These are phyloP conservation scores for Penicillium sclerotiorum DNA, from an alignment of 2,329 filamentous ascomycete species.

Conservation along the genomic window DNA sequence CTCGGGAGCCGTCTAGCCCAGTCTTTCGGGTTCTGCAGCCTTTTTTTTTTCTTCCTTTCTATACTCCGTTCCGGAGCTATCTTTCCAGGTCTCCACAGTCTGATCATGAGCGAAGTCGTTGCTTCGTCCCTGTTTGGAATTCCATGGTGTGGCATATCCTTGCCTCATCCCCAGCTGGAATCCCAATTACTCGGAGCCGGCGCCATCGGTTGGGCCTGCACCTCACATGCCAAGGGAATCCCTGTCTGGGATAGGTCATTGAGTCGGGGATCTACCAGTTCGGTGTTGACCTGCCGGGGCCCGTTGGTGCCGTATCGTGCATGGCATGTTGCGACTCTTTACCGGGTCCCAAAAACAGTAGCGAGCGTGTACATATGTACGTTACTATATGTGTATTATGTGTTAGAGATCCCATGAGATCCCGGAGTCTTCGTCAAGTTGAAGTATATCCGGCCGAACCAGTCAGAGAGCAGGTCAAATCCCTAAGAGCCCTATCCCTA, in stretches of 20 bases:
- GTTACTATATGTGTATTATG: no score
- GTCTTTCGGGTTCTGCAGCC: slow-evolving; percentile 1
- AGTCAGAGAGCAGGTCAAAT: no score
- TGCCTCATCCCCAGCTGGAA: slow-evolving; percentile 14
- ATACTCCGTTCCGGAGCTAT: no score
- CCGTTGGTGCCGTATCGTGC: slow-evolving; percentile 24
- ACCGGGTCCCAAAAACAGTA: no score
- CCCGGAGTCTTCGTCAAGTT: no score
- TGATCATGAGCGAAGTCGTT: no score
- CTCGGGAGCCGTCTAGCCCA: background rate
- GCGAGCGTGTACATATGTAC: no score
- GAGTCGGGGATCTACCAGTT: slow-evolving; percentile 19
- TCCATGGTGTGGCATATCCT: background rate
- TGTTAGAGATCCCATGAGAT: no score
- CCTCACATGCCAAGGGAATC: slow-evolving; percentile 26
- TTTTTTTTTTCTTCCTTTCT: background rate
- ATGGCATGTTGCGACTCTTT: no score
- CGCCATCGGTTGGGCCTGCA: slow-evolving; percentile 23
- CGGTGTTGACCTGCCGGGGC: slow-evolving; percentile 17
- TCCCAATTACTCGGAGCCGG: slow-evolving; percentile 24
- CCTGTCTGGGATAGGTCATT: slow-evolving; percentile 10
- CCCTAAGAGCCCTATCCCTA: background rate
- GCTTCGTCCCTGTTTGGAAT: background rate
- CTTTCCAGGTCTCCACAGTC: no score
- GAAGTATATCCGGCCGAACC: no score